phyloP scores from a whole-genome alignment of 805 yeast species.

The Metschnikowia drakensbergensis region DNA sequence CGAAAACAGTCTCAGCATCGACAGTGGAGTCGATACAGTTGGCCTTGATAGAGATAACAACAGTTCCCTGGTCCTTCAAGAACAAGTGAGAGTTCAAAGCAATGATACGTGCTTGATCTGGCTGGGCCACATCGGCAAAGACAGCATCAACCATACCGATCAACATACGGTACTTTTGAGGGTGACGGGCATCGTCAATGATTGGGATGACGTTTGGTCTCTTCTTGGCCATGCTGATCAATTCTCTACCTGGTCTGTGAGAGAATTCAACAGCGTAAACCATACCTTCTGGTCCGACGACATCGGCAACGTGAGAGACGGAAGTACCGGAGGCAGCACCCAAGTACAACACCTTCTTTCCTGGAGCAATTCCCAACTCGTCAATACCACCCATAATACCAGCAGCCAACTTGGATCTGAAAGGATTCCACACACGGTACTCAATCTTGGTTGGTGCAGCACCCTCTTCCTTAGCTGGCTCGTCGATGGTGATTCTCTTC shows the following conservation, averaged over 20 bases:
- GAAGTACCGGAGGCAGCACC: constrained; percentile 99
- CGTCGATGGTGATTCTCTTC: constrained; percentile 92
- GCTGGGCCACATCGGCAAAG: constrained; percentile 99
- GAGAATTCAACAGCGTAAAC: constrained; percentile 99
- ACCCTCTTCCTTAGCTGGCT: constrained; percentile 83
- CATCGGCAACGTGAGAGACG: constrained; percentile 96
- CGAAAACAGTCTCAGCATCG: constrained; percentile 98
- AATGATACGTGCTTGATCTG: constrained; percentile 99
- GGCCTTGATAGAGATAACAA: constrained; percentile 97
- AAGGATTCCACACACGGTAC: constrained; percentile 99
- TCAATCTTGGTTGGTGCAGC: constrained; percentile 91
- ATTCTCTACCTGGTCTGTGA: constrained; percentile 99
- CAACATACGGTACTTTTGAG: constrained; percentile 99
- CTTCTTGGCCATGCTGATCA: constrained; percentile 99
- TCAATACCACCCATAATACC: constrained; percentile 99
- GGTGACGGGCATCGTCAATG: constrained; percentile 99
- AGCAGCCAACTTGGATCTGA: constrained; percentile 99
- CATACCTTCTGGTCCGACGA: constrained; percentile 98
- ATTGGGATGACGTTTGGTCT: constrained; percentile 98
- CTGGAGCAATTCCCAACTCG: constrained; percentile 95
- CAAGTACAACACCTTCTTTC: constrained; percentile 92
- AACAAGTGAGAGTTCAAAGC: constrained; percentile 97
- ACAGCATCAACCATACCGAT: constrained; percentile 98
- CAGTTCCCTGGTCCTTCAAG: constrained; percentile 98
- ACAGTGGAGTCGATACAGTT: constrained; percentile 99